These are phyloP conservation scores for Saprolegnia parasitica DNA, from an alignment of 352 stramenopile genomes.

Conservation along the genomic window DNA sequence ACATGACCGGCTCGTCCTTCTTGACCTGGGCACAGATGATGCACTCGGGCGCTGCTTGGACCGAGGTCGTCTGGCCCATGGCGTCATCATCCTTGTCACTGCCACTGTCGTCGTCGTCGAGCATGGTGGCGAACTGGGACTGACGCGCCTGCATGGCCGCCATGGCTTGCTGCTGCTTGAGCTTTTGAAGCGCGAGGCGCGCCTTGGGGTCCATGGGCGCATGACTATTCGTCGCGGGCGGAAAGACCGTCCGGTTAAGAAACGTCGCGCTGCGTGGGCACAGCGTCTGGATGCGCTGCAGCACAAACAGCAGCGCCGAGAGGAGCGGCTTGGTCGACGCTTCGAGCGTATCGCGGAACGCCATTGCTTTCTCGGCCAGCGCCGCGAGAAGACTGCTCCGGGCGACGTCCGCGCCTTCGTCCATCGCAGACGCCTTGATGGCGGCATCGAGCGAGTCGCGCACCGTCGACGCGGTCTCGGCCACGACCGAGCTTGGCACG, in stretches of 20 bases:
- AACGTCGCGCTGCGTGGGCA: slow-evolving; percentile 37
- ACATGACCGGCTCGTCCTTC: slow-evolving; percentile 79
- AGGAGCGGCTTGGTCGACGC: slow-evolving; percentile 2
- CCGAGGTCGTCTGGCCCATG: neutral
- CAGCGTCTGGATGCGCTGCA: slow-evolving; percentile 45
- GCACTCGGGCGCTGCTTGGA: slow-evolving; percentile 29
- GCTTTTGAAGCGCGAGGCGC: slow-evolving; percentile 51
- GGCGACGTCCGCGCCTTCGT: neutral
- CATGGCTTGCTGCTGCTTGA: slow-evolving; percentile 74
- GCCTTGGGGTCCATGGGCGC: slow-evolving; percentile 52
- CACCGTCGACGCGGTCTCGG: too few species aligned
- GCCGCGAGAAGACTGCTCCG: neutral
- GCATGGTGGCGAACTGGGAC: slow-evolving; percentile 58
- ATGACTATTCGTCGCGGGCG: neutral
- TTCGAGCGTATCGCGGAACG: neutral
- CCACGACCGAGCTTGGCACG: neutral
- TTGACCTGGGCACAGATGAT: slow-evolving; percentile 74
- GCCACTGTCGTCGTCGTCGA: slow-evolving; percentile 40
- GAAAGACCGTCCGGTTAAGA: slow-evolving; percentile 30
- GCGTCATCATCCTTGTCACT: slow-evolving; percentile 23
- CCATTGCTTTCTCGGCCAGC: neutral
- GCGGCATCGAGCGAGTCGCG: neutral
- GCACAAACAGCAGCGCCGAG: slow-evolving; percentile 31
- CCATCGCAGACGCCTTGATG: too few species aligned
- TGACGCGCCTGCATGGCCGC: slow-evolving; percentile 72